Evolutionary conservation across 2,329 filamentous ascomycete species (phyloP), one percentile per base, ranked within the genome.

Genomic region (Didymella arachidicola): DNA sequence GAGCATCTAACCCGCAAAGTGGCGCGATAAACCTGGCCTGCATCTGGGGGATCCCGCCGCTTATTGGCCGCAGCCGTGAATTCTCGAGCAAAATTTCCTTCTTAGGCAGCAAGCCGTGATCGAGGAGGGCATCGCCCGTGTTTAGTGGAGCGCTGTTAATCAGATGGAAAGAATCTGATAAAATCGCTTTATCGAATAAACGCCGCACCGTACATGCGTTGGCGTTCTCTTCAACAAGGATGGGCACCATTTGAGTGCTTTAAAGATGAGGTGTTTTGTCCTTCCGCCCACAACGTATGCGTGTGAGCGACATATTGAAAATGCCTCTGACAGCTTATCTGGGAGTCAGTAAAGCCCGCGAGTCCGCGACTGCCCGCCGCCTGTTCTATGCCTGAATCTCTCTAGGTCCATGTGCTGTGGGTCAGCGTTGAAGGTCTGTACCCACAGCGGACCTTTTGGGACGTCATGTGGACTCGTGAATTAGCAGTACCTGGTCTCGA

Each of bases 1-100:
- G 43, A 64, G 42, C 54, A 49, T 60, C 52, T 49, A 57, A 60
- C 63, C 63, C 58, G 58, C 63, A 63, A 56, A 57, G 65, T 67
- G 64, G 62, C 62, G 58, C 65, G 43, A 63, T 53, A 53, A 57
- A 52, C 57, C 52, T 46, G 34, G 48, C 51, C 50, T 61, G 56
- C 56, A 56, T 64, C 63, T 62, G 62, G 64, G 64, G 63, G 64
- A 62, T 63, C 52, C 34, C 34, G 46, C 60, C 34, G 56, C 22
- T 59, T 59, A 64, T 68, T 67, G 63, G 64, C 51, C 47, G 56
- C 51, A 50, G 54, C 47, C 41, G 45, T 34, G 30, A 46, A 39
- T 29, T 41, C 32, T 50, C 51, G 32, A 45, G 45, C 50, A 53
- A 50, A 54, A 51, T 59, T 59, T 50, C 56, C 56, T 41, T 59